Conservation (phyloP, 768 basidiomycete species). For the Terana coerulea region DNA sequence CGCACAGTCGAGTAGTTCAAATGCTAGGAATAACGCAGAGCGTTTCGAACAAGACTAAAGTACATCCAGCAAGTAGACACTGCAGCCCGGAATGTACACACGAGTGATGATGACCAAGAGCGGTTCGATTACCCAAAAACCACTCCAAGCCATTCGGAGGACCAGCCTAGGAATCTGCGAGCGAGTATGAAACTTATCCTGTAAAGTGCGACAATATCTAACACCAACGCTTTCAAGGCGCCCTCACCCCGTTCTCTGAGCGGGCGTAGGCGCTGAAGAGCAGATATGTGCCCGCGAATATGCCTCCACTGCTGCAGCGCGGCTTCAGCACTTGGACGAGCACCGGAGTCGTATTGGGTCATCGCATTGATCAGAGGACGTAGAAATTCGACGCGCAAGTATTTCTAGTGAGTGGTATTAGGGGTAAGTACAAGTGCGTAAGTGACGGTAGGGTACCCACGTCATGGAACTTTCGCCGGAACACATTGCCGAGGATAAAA, state of each 20-base stretch:
- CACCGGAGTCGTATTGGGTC: background rate
- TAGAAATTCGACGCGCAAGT: conserved; percentile 3
- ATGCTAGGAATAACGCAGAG: too few relatives aligned
- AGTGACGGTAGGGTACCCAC: background rate
- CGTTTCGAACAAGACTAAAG: too few relatives aligned
- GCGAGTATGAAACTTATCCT: background rate
- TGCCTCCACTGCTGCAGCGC: background rate
- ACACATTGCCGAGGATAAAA: conserved; percentile 25
- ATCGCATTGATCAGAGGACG: background rate
- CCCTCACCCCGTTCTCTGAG: background rate
- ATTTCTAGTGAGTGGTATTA: background rate
- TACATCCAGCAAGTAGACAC: too few relatives aligned
- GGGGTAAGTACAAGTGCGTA: background rate
- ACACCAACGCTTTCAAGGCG: background rate
- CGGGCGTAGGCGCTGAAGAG: background rate
- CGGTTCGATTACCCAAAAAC: too few relatives aligned
- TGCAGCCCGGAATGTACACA: too few relatives aligned
- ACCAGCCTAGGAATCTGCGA: background rate
- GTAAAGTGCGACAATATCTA: background rate
- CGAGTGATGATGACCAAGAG: too few relatives aligned
- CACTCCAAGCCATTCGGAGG: background rate
- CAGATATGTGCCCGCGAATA: background rate
- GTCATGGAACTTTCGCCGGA: background rate
- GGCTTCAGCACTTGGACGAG: background rate
- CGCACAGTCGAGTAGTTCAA: too few relatives aligned